Evolutionary conservation across 805 yeast species (phyloP).

Genomic region (Kazachstania kunashirensis): DNA sequence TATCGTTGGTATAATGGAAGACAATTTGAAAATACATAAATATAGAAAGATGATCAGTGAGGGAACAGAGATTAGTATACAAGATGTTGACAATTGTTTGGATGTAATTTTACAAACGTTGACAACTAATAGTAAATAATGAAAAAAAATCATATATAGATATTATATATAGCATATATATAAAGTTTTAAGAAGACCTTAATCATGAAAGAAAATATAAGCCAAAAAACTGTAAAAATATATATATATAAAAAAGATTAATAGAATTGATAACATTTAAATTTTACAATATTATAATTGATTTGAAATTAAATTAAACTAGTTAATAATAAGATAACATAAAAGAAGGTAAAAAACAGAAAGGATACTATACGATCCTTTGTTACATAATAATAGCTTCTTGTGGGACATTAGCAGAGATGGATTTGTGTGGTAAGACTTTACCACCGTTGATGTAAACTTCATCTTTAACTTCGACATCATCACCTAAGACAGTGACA

Average conservation of each 20-base stretch:
- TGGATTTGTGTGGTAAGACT: constrained; percentile 96
- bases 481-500: constrained; percentile 96
- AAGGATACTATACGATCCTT: too few species aligned
- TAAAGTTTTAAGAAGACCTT: too few species aligned
- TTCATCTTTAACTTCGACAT: constrained; percentile 96
- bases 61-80: constrained; percentile 57
- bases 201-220: too few species aligned
- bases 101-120: constrained; percentile 42
- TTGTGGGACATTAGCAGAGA: constrained; percentile 91
- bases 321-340: too few species aligned
- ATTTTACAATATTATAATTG: too few species aligned
- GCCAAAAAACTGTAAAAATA: too few species aligned
- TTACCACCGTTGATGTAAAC: constrained; percentile 98
- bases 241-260: too few species aligned
- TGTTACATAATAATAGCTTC: constrained; percentile 94
- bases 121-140: constrained; percentile 2
- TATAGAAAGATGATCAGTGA: constrained; percentile 59
- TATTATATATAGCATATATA: too few species aligned
- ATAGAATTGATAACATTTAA: too few species aligned
- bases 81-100: constrained; percentile 57
- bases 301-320: too few species aligned
- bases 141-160: neutral
- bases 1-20: constrained; percentile 28
- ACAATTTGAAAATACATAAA: constrained; percentile 48
- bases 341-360: too few species aligned